These are phyloP conservation scores for Alternaria sp. DNA, from an alignment of 2,329 filamentous ascomycete species.

Conservation along the genomic window DNA sequence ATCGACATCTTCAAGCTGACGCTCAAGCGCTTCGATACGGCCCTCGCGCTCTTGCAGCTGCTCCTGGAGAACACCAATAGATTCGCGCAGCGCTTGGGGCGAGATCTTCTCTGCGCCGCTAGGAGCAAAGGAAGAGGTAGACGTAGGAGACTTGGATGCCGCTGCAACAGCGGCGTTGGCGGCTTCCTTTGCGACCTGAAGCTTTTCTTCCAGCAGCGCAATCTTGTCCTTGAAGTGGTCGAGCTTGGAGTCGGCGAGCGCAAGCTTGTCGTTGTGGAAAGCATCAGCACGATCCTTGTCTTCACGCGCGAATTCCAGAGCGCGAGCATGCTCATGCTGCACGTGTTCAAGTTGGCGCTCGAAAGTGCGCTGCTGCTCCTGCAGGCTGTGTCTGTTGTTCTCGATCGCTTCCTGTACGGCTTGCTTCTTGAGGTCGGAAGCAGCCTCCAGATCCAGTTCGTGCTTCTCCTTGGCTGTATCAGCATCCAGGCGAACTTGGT, in stretches of 20 bases:
- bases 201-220: conserved; percentile 82
- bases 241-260: conserved; percentile 81
- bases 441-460: conserved; percentile 84
- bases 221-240: conserved; percentile 87
- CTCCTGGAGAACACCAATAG: conserved; percentile 94
- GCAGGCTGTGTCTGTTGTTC: conserved; percentile 59
- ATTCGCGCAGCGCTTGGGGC: conserved; percentile 91
- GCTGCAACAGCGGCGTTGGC: conserved; percentile 84
- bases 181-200: conserved; percentile 87
- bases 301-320: conserved; percentile 75
- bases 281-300: conserved; percentile 82
- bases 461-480: conserved; percentile 81
- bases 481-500: conserved; percentile 77
- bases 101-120: conserved; percentile 83
- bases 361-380: conserved; percentile 56
- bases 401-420: conserved; percentile 62
- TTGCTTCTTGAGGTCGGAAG: conserved; percentile 70
- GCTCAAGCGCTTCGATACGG: conserved; percentile 85
- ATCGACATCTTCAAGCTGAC: conserved; percentile 70
- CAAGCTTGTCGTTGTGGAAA: conserved; percentile 80
- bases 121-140: conserved; percentile 41
- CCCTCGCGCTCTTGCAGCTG: conserved; percentile 94
- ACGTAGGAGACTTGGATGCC: conserved; percentile 55
- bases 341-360: conserved; percentile 54
- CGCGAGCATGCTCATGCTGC: conserved; percentile 63